Evolutionary conservation across 164 flowering plant genomes (phyloP).

Genomic region (Magnolia officinalis): DNA sequence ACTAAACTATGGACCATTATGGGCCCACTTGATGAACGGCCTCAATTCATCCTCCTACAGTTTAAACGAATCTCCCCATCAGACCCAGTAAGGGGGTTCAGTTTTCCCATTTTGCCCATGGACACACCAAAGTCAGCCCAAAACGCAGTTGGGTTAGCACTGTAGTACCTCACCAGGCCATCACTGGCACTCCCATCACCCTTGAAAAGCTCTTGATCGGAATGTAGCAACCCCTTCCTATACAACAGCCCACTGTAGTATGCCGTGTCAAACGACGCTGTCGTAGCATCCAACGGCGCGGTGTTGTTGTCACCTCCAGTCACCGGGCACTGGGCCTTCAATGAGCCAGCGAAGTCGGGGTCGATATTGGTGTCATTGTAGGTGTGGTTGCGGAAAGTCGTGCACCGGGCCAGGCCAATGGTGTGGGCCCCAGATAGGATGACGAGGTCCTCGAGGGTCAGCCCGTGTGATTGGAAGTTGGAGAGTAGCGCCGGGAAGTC

Average conservation of each 20-base stretch:
- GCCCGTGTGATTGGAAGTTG: slow-evolving; percentile 25
- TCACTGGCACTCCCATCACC: slow-evolving; percentile 19
- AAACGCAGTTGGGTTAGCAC: slow-evolving; percentile 12
- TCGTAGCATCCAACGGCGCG: slow-evolving; percentile 19
- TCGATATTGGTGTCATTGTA: slow-evolving; percentile 35
- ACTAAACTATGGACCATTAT: too few relatives aligned
- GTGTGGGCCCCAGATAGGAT: slow-evolving; percentile 32
- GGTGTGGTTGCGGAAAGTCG: slow-evolving; percentile 17
- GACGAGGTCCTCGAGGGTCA: slow-evolving; percentile 24
- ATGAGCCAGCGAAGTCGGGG: neutral
- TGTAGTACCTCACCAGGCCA: slow-evolving; percentile 22
- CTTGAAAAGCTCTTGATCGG: slow-evolving; percentile 31
- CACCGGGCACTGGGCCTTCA: slow-evolving; percentile 15
- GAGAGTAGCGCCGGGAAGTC: slow-evolving; percentile 23
- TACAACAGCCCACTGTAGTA: slow-evolving; percentile 23
- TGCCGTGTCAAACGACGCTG: slow-evolving; percentile 13
- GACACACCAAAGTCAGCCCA: slow-evolving; percentile 23
- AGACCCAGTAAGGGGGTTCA: slow-evolving; percentile 21
- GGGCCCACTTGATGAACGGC: too few relatives aligned
- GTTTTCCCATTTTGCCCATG: slow-evolving; percentile 33
- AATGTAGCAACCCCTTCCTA: slow-evolving; percentile 29
- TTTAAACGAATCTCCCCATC: slow-evolving; percentile 27
- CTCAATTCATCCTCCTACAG: slow-evolving; percentile 27
- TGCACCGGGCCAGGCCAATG: slow-evolving; percentile 30
- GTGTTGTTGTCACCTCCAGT: slow-evolving; percentile 20